A percentile compares a stretch with the other conserved stretches of the same genome.
phyloP scores from a whole-genome alignment of 441 rosid genomes.

The Cnidoscolus chayamansa region DNA sequence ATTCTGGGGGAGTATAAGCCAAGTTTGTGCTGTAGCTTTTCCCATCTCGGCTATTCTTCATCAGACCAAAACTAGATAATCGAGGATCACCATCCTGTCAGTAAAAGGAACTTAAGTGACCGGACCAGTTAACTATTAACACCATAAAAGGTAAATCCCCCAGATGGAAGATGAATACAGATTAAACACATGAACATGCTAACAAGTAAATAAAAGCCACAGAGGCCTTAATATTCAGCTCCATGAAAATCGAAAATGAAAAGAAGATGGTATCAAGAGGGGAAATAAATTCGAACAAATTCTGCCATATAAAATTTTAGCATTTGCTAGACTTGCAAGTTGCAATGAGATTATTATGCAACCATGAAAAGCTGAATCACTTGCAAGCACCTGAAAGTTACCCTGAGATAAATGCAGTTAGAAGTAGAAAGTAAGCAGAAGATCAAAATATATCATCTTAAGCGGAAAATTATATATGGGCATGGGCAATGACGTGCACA shows the following conservation, averaged over 20 bases:
- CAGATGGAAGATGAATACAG: neutral
- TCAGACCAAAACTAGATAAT: slow-evolving; percentile 88
- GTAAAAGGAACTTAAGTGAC: neutral
- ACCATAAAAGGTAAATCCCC: neutral
- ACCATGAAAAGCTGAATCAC: too few species aligned
- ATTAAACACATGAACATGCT: neutral
- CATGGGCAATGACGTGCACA: neutral
- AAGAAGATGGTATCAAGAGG: too few species aligned
- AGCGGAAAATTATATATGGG: too few species aligned
- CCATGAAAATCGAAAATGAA: too few species aligned
- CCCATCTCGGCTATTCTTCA: slow-evolving; percentile 94
- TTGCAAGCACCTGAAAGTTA: neutral
- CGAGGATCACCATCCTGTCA: slow-evolving; percentile 86
- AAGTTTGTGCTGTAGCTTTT: slow-evolving; percentile 95
- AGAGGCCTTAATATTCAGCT: too few species aligned
- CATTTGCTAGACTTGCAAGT: too few species aligned
- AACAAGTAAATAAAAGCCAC: neutral
- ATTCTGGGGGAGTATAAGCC: slow-evolving; percentile 97
- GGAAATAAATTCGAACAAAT: too few species aligned
- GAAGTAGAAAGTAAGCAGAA: neutral
- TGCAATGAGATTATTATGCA: too few species aligned
- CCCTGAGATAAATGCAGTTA: neutral
- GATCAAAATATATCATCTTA: neutral
- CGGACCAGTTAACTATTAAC: neutral
- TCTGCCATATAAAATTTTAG: too few species aligned